Evolutionary conservation across 2,329 filamentous ascomycete species (phyloP).

Genomic region (Aspergillus ustus): DNA sequence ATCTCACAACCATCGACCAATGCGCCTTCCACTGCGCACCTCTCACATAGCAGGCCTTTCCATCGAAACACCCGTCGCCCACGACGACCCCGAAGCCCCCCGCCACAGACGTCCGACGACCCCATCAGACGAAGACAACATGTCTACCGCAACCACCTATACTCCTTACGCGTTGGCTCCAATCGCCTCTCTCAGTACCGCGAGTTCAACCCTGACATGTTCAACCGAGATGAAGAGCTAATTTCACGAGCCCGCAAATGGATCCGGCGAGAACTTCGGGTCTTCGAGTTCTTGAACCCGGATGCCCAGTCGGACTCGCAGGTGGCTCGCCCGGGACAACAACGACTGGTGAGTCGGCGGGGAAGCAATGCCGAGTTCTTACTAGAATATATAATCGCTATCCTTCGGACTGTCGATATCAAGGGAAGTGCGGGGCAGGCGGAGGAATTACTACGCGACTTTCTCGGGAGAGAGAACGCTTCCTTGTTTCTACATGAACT

Average conservation of each 20-base stretch:
- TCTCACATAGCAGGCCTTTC: constrained; percentile 5
- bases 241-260: constrained; percentile 78
- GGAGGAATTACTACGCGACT: constrained; percentile 77
- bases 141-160: constrained; percentile 74
- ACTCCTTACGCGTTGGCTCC: constrained; percentile 80
- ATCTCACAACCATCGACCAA: constrained; percentile 12
- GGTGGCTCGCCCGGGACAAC: constrained; percentile 33
- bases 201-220: constrained; percentile 70
- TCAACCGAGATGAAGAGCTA: constrained; percentile 68
- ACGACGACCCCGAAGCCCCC: constrained; percentile 30
- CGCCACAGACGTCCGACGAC: constrained; percentile 41
- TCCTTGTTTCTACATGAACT: constrained; percentile 83
- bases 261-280: constrained; percentile 80
- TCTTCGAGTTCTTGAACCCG: constrained; percentile 74
- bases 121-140: constrained; percentile 66
- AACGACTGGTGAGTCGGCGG: constrained; percentile 48
- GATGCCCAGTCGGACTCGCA: constrained; percentile 28
- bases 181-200: constrained; percentile 78
- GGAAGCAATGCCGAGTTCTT: constrained; percentile 80
- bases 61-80: constrained; percentile 25
- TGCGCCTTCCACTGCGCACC: constrained; percentile 21
- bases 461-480: constrained; percentile 74
- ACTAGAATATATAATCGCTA: constrained; percentile 81
- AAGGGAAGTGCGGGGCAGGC: constrained; percentile 79
- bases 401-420: constrained; percentile 81